phyloP scores from a whole-genome alignment of 2,329 filamentous ascomycete species.

The Ophiosphaerella herpotricha region DNA sequence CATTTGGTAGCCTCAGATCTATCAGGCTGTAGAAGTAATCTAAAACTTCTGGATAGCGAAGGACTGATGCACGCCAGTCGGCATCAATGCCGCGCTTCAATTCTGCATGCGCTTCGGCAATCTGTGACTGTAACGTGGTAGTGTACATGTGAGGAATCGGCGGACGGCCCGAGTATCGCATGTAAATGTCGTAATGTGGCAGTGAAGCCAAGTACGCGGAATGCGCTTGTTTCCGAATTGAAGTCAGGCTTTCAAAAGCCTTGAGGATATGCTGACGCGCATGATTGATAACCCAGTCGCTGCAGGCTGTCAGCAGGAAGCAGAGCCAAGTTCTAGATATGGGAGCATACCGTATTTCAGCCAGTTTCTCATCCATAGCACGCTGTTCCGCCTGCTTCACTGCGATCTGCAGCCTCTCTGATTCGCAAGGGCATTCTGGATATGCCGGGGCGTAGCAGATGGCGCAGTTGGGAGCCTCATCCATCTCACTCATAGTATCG shows the following conservation, averaged over 20 bases:
- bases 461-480: constrained; percentile 47
- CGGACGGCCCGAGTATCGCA: constrained; percentile 51
- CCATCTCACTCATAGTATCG: constrained; percentile 35
- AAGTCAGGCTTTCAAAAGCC: constrained; percentile 49
- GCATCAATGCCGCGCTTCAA: constrained; percentile 77
- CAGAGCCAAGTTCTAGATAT: background rate
- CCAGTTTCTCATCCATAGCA: constrained; percentile 43
- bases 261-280: constrained; percentile 52
- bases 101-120: constrained; percentile 66
- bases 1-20: constrained; percentile 66
- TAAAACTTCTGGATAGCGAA: constrained; percentile 77
- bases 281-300: constrained; percentile 54
- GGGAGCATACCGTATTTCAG: constrained; percentile 39
- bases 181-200: constrained; percentile 53
- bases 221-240: constrained; percentile 48
- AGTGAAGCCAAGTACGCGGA: constrained; percentile 50
- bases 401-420: constrained; percentile 46
- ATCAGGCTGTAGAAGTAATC: constrained; percentile 79
- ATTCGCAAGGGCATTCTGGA: constrained; percentile 47
- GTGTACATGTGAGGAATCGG: constrained; percentile 50
- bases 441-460: constrained; percentile 48
- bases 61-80: constrained; percentile 76
- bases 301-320: constrained; percentile 29
- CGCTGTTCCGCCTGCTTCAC: constrained; percentile 47
- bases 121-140: constrained; percentile 54